Percentiles rank a stretch among this genome's conserved stretches.
Evolutionary conservation across 495 filamentous ascomycete genomes (phyloP).

Genomic region (Aspergillus conjunctus): DNA sequence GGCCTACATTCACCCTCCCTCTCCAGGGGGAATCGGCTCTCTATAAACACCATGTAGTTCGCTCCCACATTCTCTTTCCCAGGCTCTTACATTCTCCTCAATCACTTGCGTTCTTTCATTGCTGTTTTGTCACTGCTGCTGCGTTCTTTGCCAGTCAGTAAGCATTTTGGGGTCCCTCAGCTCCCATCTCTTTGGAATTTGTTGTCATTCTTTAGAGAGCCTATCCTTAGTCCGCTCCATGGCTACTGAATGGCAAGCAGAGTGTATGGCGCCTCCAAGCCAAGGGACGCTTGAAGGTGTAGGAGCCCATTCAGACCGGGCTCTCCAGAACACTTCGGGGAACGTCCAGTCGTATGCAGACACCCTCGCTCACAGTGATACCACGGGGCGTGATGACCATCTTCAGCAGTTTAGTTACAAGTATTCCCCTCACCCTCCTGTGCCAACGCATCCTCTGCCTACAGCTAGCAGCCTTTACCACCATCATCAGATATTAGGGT

Average conservation of each 20-base stretch:
- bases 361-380: conserved; percentile 36
- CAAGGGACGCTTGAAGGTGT: conserved; percentile 44
- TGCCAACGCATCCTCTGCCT: conserved; percentile 35
- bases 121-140: conserved; percentile 39
- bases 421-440: conserved; percentile 43
- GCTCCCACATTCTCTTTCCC: conserved; percentile 61
- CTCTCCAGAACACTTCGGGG: conserved; percentile 52
- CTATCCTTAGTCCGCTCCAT: conserved; percentile 50
- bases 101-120: conserved; percentile 44
- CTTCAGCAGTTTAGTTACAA: conserved; percentile 44
- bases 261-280: conserved; percentile 47
- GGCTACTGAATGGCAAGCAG: conserved; percentile 53
- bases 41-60: conserved; percentile 55
- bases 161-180: conserved; percentile 46
- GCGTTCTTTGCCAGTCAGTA: conserved; percentile 49
- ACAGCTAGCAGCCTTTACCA: conserved; percentile 33
- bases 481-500: conserved; percentile 36
- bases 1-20: conserved; percentile 35
- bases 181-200: conserved; percentile 42
- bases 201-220: conserved; percentile 58
- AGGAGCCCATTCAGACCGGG: conserved; percentile 45
- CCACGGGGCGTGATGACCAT: conserved; percentile 39
- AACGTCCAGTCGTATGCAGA: conserved; percentile 53
- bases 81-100: conserved; percentile 54
- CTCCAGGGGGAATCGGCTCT: conserved; percentile 41